phyloP scores from a whole-genome alignment of 163 green algal species.

The Scenedesmus sp. region DNA sequence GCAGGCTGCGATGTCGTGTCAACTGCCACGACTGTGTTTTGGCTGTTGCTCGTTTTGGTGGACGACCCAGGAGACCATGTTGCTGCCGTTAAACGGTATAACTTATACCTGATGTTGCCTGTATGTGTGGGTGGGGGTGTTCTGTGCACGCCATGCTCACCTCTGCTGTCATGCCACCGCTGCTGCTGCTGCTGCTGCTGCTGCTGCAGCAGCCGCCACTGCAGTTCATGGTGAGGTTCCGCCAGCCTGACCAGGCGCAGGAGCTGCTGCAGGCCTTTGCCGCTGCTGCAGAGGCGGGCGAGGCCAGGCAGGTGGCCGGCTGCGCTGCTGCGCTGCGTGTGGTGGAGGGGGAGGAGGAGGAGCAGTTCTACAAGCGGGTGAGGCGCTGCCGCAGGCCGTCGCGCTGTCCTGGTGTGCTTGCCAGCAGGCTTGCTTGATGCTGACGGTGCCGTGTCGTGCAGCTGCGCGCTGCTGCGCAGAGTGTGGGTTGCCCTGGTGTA shows the following conservation, averaged over 20 bases:
- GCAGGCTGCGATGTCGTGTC: not conserved
- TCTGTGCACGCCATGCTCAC: not conserved
- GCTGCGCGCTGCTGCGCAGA: no score
- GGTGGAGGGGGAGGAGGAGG: conserved; percentile 79
- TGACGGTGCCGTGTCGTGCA: no score
- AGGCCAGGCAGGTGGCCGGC: conserved; percentile 62
- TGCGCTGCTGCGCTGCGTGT: conserved; percentile 63
- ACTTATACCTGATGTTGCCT: not conserved
- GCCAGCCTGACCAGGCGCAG: conserved; percentile 57
- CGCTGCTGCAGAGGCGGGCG: conserved; percentile 57
- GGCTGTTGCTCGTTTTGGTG: no score
- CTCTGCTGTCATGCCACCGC: not conserved
- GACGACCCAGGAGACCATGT: no score
- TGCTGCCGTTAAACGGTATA: no score
- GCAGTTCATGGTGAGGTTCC: conserved; percentile 69
- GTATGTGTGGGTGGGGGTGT: not conserved
- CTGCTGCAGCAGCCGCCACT: not conserved
- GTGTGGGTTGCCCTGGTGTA: no score
- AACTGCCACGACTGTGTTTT: no score
- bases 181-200: not conserved
- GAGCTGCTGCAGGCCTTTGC: conserved; percentile 52
- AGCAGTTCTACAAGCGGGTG: conserved; percentile 73
- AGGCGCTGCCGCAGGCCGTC: not conserved
- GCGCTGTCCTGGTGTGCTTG: no score
- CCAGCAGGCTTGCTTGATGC: not conserved